A percentile compares a stretch with the other conserved stretches of the same genome.
phyloP scores from a whole-genome alignment of 768 basidiomycete genomes.

The Brasilioporus rufonigricans region DNA sequence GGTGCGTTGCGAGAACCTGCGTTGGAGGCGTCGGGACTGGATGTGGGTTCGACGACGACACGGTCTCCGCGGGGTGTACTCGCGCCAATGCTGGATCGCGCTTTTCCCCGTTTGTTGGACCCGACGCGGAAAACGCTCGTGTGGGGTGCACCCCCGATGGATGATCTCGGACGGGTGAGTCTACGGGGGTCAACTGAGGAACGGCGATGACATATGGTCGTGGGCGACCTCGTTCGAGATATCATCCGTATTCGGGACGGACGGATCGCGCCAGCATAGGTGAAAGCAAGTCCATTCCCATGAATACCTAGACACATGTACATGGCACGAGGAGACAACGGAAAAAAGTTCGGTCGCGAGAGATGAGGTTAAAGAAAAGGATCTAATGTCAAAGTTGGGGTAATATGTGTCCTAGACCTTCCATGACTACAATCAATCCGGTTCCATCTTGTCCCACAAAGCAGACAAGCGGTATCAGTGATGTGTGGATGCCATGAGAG shows the following conservation, averaged over 20 bases:
- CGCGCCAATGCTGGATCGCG: constrained; percentile 38
- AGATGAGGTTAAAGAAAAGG: not conserved
- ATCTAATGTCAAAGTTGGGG: not conserved
- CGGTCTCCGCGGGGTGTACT: constrained; percentile 42
- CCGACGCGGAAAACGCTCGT: constrained; percentile 62
- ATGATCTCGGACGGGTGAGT: constrained; percentile 50
- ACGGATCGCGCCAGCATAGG: not conserved
- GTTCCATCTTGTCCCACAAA: not conserved
- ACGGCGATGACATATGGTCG: not conserved
- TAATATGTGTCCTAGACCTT: not conserved
- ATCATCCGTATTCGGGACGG: too few species aligned
- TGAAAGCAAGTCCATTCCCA: not conserved
- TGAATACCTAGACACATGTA: not conserved
- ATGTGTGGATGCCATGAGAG: not conserved
- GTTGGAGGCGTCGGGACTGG: too few species aligned
- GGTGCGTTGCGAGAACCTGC: too few species aligned
- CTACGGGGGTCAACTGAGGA: constrained; percentile 1
- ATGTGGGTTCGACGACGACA: too few species aligned
- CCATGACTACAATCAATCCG: constrained; percentile 6
- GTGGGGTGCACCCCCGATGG: constrained; percentile 71
- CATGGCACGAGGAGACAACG: too few species aligned
- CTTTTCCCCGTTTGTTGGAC: constrained; percentile 54
- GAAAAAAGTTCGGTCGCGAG: too few species aligned
- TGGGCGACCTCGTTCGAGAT: not conserved
- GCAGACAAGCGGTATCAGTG: not conserved